Conservation (phyloP, 2,329 filamentous ascomycete genomes). For the Endocalyx cinctus region DNA sequence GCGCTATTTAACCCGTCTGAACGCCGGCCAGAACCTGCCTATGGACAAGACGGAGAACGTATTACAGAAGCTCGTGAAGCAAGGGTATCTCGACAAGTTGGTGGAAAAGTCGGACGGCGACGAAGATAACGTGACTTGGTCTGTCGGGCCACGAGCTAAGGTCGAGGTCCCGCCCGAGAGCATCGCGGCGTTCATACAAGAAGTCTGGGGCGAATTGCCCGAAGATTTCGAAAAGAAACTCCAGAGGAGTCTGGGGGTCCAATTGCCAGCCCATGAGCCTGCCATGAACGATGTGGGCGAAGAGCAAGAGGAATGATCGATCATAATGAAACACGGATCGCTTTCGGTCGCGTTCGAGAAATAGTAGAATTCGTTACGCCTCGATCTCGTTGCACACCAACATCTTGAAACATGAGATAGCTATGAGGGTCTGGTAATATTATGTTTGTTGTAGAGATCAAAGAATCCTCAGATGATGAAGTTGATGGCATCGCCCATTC, state of each 20-base stretch:
- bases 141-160: conserved; percentile 79
- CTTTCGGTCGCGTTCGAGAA: no score
- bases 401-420: no score
- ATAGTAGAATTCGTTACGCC: no score
- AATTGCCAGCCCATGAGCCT: conserved; percentile 16
- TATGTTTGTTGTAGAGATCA: no score
- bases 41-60: conserved; percentile 71
- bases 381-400: no score
- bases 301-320: conserved; percentile 14
- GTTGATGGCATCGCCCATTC: no score
- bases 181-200: conserved; percentile 64
- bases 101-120: conserved; percentile 62
- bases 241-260: conserved; percentile 55
- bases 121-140: conserved; percentile 75
- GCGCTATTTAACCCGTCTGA: conserved; percentile 68
- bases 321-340: no score
- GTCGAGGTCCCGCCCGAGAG: conserved; percentile 77
- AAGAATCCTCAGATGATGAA: no score
- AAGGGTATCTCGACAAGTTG: conserved; percentile 76
- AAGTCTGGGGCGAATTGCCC: conserved; percentile 50
- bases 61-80: conserved; percentile 68
- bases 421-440: no score
- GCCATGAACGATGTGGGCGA: conserved; percentile 10
- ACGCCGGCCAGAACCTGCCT: conserved; percentile 70
- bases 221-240: conserved; percentile 57